Conservation (phyloP, 1,284 basidiomycete species). For the Tilletia horrida region DNA sequence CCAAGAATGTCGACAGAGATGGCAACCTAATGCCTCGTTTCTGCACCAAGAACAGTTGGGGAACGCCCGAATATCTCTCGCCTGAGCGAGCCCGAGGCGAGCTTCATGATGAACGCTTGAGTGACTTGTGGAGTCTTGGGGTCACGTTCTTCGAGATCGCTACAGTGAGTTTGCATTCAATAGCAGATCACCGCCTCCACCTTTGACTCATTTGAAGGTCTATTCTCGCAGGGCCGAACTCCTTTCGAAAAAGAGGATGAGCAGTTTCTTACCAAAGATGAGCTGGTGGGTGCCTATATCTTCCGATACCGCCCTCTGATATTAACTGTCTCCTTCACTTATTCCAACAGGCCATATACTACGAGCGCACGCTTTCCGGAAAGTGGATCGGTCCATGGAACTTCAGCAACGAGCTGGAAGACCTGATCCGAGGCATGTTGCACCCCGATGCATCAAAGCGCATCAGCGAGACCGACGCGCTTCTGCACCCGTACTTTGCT, state of each 20-base stretch:
- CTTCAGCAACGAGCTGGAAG: conserved; percentile 30
- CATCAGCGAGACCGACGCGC: conserved; percentile 30
- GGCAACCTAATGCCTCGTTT: conserved; percentile 25
- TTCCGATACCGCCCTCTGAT: background rate
- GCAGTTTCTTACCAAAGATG: conserved; percentile 33
- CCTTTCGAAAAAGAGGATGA: conserved; percentile 45
- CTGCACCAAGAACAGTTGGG: conserved; percentile 23
- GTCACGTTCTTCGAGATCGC: conserved; percentile 49
- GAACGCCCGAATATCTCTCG: conserved; percentile 35
- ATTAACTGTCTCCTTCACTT: background rate
- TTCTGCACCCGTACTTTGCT: conserved; percentile 31
- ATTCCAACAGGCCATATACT: conserved; percentile 28
- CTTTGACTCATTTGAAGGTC: background rate
- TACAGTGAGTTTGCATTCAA: conserved; percentile 17
- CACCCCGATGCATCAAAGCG: conserved; percentile 26
- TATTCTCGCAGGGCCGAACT: conserved; percentile 28
- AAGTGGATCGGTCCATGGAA: conserved; percentile 36
- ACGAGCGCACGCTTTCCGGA: conserved; percentile 32
- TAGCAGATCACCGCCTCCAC: background rate
- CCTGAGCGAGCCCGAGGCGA: conserved; percentile 37
- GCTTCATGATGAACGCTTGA: conserved; percentile 39
- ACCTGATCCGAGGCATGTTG: conserved; percentile 39
- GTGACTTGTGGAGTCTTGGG: conserved; percentile 45
- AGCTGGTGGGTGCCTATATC: conserved; percentile 21
- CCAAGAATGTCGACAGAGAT: conserved; percentile 34